Base-by-base conservation (phyloP, 768 basidiomycete genomes). In the Pholiota microspora region DNA sequence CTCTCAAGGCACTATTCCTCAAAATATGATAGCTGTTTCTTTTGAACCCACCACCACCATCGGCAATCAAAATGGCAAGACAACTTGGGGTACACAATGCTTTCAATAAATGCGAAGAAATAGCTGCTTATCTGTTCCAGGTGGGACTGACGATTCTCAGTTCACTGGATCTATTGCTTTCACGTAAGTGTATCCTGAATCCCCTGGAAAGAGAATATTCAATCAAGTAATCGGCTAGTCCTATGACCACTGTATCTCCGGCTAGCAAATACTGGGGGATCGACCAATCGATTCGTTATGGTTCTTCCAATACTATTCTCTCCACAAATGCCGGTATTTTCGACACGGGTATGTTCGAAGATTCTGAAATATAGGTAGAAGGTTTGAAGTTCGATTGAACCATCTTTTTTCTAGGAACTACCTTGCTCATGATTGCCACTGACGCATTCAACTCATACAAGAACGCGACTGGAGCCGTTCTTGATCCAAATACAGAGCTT, bases 11-110 rank as follows among this genome's bases (percentile, higher is more conserved):
- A 51, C 56, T 0, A 82, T 82, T 50, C 31, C 64, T 16, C 31
- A 66, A 24, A 59, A 77, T 36, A 55, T 70, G 24, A 69, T 85
- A 47, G 77, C 77, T 23, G 70, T 85, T 49, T 83, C 73, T 27
- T 85, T 81, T 59, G 69, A 70, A 25, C 84, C 84, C 21, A 72
- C 75, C 1, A 80, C 71, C 16, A 54, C 60, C 9, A 6, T 45
- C 0, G 51, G 61, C 6, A 53, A 49, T 7, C 18, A 68, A 23
- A 82, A 82, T 38, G 84, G 83, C 18, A 79, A 80, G 58, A 62
- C 84, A 27, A 77, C 77, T 12, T 83, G 81, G 67, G 82, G 61
- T 59, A 18, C n/a, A n/a, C n/a, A 28, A 23, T 42, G 0, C 21
- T 8, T 42, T 42, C n/a, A 16, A 18, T 4, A 21, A 31, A 31